phyloP scores from a whole-genome alignment of 2,329 filamentous ascomycete species.

The Trichophyton rubrum region DNA sequence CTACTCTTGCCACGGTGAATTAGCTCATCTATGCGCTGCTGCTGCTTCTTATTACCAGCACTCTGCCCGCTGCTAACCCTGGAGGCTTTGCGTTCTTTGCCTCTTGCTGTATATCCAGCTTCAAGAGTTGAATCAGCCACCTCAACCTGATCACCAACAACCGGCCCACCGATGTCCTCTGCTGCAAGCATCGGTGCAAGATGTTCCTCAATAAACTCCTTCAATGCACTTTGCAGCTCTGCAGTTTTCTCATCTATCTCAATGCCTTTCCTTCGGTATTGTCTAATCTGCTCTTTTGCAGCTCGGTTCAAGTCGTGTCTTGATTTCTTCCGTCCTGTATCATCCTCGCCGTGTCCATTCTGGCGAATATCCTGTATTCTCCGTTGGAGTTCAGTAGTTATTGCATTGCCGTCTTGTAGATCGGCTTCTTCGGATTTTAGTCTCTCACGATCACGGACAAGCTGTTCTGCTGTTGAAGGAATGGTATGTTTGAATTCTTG shows the following conservation, averaged over 20 bases:
- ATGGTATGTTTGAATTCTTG: slow-evolving; percentile 52
- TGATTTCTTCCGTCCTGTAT: slow-evolving; percentile 15
- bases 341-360: slow-evolving; percentile 44
- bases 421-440: slow-evolving; percentile 36
- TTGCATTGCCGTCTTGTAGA: slow-evolving; percentile 37
- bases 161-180: slow-evolving; percentile 70
- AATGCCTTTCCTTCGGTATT: slow-evolving; percentile 47
- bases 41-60: slow-evolving; percentile 21
- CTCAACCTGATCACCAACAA: slow-evolving; percentile 62
- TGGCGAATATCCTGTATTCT: slow-evolving; percentile 46
- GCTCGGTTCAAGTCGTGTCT: slow-evolving; percentile 50
- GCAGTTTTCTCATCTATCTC: slow-evolving; percentile 50
- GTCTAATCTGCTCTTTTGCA: slow-evolving; percentile 49
- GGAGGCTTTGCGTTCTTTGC: slow-evolving; percentile 37
- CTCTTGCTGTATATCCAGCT: slow-evolving; percentile 42
- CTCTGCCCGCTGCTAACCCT: slow-evolving; percentile 21
- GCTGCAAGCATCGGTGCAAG: slow-evolving; percentile 67
- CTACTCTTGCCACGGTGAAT: slow-evolving; percentile 24
- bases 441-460: slow-evolving; percentile 28
- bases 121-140: slow-evolving; percentile 44
- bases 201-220: slow-evolving; percentile 56
- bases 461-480: slow-evolving; percentile 28
- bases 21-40: slow-evolving; percentile 41
- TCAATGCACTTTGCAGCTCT: slow-evolving; percentile 50
- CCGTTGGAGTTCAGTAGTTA: slow-evolving; percentile 37